Evolutionary conservation across 1,284 basidiomycete species (phyloP).

Genomic region (Rugiboletus extremiorientalis): DNA sequence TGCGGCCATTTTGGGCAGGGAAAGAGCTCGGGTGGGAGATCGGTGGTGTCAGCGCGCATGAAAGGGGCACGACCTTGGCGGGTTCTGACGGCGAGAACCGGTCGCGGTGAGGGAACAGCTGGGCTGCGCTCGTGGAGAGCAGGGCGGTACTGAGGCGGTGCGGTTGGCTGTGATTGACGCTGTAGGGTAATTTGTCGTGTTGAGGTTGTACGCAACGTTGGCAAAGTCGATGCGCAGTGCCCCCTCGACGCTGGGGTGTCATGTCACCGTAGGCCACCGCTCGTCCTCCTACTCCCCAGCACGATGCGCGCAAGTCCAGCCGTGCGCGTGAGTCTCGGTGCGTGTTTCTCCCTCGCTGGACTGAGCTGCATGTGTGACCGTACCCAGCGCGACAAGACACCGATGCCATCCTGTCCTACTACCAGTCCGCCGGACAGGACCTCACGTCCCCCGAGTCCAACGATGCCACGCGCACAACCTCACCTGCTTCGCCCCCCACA

Average conservation of each 20-base stretch:
- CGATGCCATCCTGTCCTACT: constrained; percentile 39
- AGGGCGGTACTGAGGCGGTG: constrained; percentile 28
- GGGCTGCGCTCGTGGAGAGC: too few species aligned
- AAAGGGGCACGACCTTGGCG: background rate
- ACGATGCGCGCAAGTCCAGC: constrained; percentile 17
- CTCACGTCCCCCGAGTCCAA: constrained; percentile 36
- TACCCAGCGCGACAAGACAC: constrained; percentile 26
- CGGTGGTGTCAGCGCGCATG: constrained; percentile 28
- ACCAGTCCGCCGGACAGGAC: constrained; percentile 26
- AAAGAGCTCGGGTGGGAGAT: constrained; percentile 85
- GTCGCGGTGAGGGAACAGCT: constrained; percentile 13
- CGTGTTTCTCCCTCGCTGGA: constrained; percentile 6
- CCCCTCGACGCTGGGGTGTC: background rate
- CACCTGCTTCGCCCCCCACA: constrained; percentile 30
- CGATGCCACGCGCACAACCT: constrained; percentile 15
- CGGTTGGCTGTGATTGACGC: constrained; percentile 21
- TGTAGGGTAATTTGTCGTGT: constrained; percentile 5
- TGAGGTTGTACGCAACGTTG: background rate
- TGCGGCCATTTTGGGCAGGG: constrained; percentile 93
- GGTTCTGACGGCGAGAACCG: constrained; percentile 7
- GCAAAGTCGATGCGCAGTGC: constrained; percentile 16
- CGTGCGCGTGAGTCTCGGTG: constrained; percentile 14
- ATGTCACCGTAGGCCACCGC: constrained; percentile 11
- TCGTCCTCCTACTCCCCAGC: background rate
- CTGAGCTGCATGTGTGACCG: background rate